Conservation (phyloP, 2,329 filamentous ascomycete genomes). For the Pestalotiopsis sp. region DNA sequence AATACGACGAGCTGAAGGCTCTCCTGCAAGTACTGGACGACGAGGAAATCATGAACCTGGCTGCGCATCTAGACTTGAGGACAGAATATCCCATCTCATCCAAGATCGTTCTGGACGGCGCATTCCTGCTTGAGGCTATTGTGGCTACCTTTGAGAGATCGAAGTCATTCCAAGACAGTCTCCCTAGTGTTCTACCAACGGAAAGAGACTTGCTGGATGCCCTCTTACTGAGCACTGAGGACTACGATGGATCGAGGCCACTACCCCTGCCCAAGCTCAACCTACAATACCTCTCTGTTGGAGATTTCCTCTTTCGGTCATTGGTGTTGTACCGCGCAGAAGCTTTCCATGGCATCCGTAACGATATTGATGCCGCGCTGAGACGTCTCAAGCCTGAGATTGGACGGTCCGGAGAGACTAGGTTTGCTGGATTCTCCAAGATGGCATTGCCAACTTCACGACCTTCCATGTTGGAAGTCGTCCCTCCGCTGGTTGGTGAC, state of each 20-base stretch:
- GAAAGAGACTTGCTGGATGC: slow-evolving; percentile 80
- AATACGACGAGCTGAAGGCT: slow-evolving; percentile 74
- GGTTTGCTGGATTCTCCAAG: slow-evolving; percentile 82
- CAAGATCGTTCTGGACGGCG: slow-evolving; percentile 64
- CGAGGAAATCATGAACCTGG: slow-evolving; percentile 72
- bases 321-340: slow-evolving; percentile 88
- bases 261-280: slow-evolving; percentile 93
- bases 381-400: slow-evolving; percentile 75
- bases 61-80: slow-evolving; percentile 73
- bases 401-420: slow-evolving; percentile 65
- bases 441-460: slow-evolving; percentile 90
- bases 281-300: slow-evolving; percentile 90
- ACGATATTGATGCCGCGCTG: slow-evolving; percentile 83
- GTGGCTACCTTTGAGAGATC: slow-evolving; percentile 75
- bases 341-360: slow-evolving; percentile 90
- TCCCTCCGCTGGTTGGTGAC: slow-evolving; percentile 81
- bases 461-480: slow-evolving; percentile 84
- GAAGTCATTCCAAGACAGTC: slow-evolving; percentile 79
- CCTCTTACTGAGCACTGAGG: slow-evolving; percentile 77
- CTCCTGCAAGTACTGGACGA: slow-evolving; percentile 76
- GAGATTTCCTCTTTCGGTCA: slow-evolving; percentile 96
- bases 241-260: slow-evolving; percentile 84
- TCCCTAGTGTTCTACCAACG: slow-evolving; percentile 78
- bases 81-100: slow-evolving; percentile 78
- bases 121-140: slow-evolving; percentile 71